These are phyloP conservation scores for Penicillium griseofulvum DNA, from an alignment of 2,329 filamentous ascomycete species.

Conservation along the genomic window DNA sequence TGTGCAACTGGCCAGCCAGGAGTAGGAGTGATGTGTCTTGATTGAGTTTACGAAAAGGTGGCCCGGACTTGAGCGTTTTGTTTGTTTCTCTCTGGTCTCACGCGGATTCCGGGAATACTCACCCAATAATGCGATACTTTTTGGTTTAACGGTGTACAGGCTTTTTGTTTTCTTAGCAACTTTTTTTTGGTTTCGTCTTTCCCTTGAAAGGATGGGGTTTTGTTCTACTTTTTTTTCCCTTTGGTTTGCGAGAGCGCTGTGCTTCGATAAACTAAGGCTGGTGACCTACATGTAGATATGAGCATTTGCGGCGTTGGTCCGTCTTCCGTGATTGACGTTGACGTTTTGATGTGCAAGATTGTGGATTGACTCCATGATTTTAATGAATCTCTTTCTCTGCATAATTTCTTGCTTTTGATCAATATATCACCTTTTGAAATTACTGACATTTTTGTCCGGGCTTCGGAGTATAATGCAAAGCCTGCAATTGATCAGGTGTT, in stretches of 20 bases:
- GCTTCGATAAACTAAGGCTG: conserved; percentile 36
- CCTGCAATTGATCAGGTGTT: not conserved
- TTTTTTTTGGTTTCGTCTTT: conserved; percentile 18
- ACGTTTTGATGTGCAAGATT: conserved; percentile 18
- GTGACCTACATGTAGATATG: conserved; percentile 42
- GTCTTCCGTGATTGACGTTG: conserved; percentile 24
- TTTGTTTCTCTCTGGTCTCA: conserved; percentile 16
- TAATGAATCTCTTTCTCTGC: conserved; percentile 23
- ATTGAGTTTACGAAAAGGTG: conserved; percentile 30
- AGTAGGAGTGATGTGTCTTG: conserved; percentile 25
- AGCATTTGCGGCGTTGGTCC: conserved; percentile 39
- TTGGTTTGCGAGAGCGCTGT: conserved; percentile 26
- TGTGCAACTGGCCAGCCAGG: conserved; percentile 21
- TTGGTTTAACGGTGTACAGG: conserved; percentile 18
- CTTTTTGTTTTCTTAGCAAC: conserved; percentile 17
- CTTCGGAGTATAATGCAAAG: not conserved
- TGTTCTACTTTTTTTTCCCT: conserved; percentile 27
- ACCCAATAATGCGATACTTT: conserved; percentile 11
- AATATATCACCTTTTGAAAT: conserved; percentile 1
- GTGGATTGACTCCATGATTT: conserved; percentile 23
- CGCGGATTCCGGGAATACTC: conserved; percentile 22
- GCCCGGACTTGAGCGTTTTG: conserved; percentile 22
- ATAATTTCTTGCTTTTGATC: conserved; percentile 1
- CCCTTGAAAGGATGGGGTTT: conserved; percentile 18
- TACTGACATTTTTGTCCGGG: not conserved